Base-by-base conservation (phyloP, 345 rosid species). In the Capsella bursapastoris region DNA sequence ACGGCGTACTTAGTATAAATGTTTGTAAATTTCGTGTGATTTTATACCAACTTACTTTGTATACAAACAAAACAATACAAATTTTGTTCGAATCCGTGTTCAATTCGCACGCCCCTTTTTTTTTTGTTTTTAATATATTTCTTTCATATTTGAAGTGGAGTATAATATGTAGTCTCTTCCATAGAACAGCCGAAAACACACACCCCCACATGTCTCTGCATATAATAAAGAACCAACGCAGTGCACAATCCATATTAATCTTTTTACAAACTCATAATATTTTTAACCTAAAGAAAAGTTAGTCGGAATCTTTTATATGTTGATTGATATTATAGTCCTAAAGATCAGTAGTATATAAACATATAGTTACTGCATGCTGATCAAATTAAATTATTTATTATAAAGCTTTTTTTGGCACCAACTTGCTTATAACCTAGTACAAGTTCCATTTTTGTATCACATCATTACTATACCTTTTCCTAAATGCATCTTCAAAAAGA, bases 361-460 rank as follows among this genome's bases (percentile, higher is more conserved):
- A 18, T 15, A 45, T 8, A 13, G 43, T 22, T 52, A 9, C 50
- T 50, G 31, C 14, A 18, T 43, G 56, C 29, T 43, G 4, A 11
- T 25, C 45, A 64, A 9, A 55, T 25, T 64, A 22, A 22, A 22
- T 22, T 22, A 22, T 22, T 22, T 22, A 66, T n/a, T 28, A 34
- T 64, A 65, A 6, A 66, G 58, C n/a, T 73, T 13, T 11, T 11
- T 22, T 22, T 1, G 25, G 7, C 14, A 47, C 51, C 72, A 74
- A 35, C 66, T 74, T 57, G 72, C 25, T 27, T 45, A 38, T 8
- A 74, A 75, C 78, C 78, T 67, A 75, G 78, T 67, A 75, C 73
- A 67, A 49, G 53, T 51, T 68, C 73, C 63, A 75, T 50, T 41
- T 75, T 40, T 67, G 73, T 51, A 49, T 59, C 68, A 29, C 52